These are phyloP conservation scores for Trichoderma guizhouense DNA, from an alignment of 2,329 filamentous ascomycete genomes.

Conservation along the genomic window DNA sequence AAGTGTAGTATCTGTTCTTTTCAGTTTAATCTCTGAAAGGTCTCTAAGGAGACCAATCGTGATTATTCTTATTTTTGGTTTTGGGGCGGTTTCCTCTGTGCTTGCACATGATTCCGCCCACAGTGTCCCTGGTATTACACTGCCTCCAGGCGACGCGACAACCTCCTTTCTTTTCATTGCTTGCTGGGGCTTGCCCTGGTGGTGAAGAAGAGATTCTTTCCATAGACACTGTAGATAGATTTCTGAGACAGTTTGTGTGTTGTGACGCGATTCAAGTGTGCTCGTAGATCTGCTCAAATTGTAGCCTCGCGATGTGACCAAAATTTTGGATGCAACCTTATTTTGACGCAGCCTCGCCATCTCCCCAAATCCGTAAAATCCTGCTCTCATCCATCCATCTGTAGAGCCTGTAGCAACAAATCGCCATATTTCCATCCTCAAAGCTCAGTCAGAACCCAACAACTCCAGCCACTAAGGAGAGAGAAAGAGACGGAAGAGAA, in stretches of 20 bases:
- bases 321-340: not conserved
- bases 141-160: slow-evolving; percentile 44
- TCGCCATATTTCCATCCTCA: not conserved
- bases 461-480: not conserved
- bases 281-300: not conserved
- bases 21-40: slow-evolving; percentile 95
- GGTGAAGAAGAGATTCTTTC: slow-evolving; percentile 38
- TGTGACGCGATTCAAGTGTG: not conserved
- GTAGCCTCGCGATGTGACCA: not conserved
- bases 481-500: not conserved
- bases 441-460: not conserved
- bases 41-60: slow-evolving; percentile 66
- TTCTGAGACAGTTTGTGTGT: not conserved
- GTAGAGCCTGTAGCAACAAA: not conserved
- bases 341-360: not conserved
- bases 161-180: slow-evolving; percentile 40
- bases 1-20: slow-evolving; percentile 97
- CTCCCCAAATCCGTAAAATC: not conserved
- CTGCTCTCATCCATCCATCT: not conserved
- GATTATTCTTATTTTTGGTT: slow-evolving; percentile 71
- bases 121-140: slow-evolving; percentile 46
- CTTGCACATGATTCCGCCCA: slow-evolving; percentile 40
- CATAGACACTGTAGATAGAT: not conserved
- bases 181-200: slow-evolving; percentile 35
- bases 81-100: slow-evolving; percentile 37